These are phyloP conservation scores for Talaromyces sp. DNA, from an alignment of 2,329 filamentous ascomycete species.

Conservation along the genomic window DNA sequence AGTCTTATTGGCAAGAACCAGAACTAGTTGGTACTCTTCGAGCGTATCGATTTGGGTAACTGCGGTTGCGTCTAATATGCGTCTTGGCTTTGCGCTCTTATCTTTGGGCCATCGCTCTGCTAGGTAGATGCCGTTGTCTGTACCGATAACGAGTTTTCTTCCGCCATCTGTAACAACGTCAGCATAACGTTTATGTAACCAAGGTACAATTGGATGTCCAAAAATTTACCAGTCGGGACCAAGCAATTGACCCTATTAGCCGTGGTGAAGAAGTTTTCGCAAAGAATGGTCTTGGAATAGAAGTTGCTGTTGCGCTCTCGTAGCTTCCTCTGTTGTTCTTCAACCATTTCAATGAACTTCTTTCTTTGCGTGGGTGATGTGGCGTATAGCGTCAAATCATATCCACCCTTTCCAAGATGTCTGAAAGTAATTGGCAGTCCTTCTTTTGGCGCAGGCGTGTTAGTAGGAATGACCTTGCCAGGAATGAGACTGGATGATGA, in stretches of 20 bases:
- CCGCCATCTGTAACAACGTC: conserved; percentile 68
- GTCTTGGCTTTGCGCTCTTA: conserved; percentile 64
- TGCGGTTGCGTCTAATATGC: conserved; percentile 77
- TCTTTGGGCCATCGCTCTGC: conserved; percentile 89
- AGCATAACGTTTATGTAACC: conserved; percentile 15
- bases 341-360: conserved; percentile 97
- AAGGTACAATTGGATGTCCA: not conserved
- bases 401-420: conserved; percentile 91
- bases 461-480: conserved; percentile 51
- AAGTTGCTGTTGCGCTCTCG: conserved; percentile 68
- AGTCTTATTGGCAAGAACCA: conserved; percentile 91
- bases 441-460: conserved; percentile 57
- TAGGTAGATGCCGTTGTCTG: conserved; percentile 88
- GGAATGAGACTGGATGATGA: conserved; percentile 80
- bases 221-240: conserved; percentile 72
- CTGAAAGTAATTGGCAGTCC: conserved; percentile 95
- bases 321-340: conserved; percentile 81
- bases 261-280: conserved; percentile 86
- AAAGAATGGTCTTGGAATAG: conserved; percentile 64
- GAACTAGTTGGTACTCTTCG: conserved; percentile 86
- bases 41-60: conserved; percentile 96
- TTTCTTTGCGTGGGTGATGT: conserved; percentile 79
- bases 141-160: conserved; percentile 89
- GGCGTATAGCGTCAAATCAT: conserved; percentile 85
- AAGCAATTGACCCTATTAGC: conserved; percentile 91